Base-by-base conservation (phyloP, 2,329 filamentous ascomycete species). In the Penicillium griseofulvum region DNA sequence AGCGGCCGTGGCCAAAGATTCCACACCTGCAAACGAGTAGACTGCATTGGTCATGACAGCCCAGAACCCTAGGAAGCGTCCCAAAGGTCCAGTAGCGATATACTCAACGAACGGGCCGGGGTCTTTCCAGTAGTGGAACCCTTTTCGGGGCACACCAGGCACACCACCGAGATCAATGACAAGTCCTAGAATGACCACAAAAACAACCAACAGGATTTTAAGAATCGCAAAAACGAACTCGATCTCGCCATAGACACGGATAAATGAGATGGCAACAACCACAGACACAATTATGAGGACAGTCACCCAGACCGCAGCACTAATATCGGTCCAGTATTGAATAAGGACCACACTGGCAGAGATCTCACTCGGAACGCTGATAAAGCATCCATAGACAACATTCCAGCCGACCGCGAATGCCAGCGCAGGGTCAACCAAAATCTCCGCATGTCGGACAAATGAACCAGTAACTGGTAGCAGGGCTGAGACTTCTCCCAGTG, bases 101-200 rank as follows among this genome's bases (percentile, higher is more conserved):
- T 87, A 83, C 63, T 87, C 82, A 33, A 86, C 84, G 62, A 88
- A 87, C 0, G 86, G 84, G 1, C 86, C 87, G 0, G 88, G 87
- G 31, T 85, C 71, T 22, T 73, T 81, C 88, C 88, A 91, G 71
- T 88, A 89, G 37, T 78, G 72, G 69, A 90, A 90, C 2, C 87
- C 87, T 49, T 85, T 78, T 5, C 81, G 76, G 19, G 81, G 77
- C 0, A 80, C 80, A 4, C 83, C 82, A 0, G 84, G 80, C 2
- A 84, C 78, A 44, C 84, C 85, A 29, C 85, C 85, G 1, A 87
- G 77, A 63, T 85, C 81, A 62, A 87, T 83, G 54, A 87, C 77
- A 29, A 87, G 71, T 2, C 75, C 73, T 46, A 78, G 64, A 37
- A 79, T 64, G 39, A 78, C 62, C 16, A 80, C 67, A 29, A 77